A percentile compares a stretch with the other conserved stretches of the same genome.
Conservation (phyloP, 208 protist genomes). For the Trypanosoma cruzi region DNA sequence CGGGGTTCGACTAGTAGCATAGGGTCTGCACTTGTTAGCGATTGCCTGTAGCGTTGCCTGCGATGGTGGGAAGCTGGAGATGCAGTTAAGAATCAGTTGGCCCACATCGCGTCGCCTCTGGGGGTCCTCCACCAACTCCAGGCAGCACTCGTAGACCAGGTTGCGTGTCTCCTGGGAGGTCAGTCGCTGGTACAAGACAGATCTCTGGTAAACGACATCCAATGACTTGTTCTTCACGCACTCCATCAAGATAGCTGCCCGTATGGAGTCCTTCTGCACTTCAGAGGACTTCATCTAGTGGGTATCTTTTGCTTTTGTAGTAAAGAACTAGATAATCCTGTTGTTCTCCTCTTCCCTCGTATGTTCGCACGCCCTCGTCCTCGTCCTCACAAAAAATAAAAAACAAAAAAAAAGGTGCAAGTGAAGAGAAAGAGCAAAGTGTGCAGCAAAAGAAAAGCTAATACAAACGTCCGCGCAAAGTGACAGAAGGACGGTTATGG, state of each 20-base stretch:
- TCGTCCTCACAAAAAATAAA: neutral
- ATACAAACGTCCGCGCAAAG: neutral
- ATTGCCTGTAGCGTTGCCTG: constrained; percentile 44
- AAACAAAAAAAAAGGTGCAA: neutral
- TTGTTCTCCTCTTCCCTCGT: constrained; percentile 7
- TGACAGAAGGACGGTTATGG: neutral
- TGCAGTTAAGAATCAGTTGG: constrained; percentile 62
- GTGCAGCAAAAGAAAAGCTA: neutral
- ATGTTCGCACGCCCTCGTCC: neutral
- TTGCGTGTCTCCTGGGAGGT: constrained; percentile 53
- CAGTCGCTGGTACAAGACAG: constrained; percentile 36
- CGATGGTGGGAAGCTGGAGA: constrained; percentile 75
- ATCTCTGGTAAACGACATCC: constrained; percentile 14
- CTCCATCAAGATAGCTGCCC: constrained; percentile 30
- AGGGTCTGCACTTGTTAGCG: constrained; percentile 25
- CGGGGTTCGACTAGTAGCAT: constrained; percentile 19
- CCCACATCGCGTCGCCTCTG: constrained; percentile 58
- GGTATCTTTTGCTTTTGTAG: neutral
- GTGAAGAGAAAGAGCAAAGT: neutral
- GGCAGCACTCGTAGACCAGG: constrained; percentile 67
- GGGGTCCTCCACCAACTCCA: constrained; percentile 64
- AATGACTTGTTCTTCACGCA: constrained; percentile 32
- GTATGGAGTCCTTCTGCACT: constrained; percentile 34
- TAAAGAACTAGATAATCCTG: neutral
- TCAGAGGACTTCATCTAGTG: constrained; percentile 29